These are phyloP conservation scores for Heliocybe sulcata DNA, from an alignment of 1,284 basidiomycete genomes.

Conservation along the genomic window DNA sequence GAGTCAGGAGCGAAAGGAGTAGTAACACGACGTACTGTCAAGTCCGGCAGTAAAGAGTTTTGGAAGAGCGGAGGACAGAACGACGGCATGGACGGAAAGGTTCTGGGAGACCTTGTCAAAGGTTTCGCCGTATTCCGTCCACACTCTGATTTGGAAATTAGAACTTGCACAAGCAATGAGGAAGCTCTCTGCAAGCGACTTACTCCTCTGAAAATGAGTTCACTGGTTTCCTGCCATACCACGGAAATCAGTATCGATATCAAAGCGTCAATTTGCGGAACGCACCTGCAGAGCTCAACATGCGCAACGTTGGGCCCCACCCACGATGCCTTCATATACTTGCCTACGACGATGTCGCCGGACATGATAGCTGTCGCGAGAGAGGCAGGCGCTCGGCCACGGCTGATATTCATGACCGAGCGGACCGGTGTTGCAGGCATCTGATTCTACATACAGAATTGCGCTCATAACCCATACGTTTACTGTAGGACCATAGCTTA, in stretches of 20 bases:
- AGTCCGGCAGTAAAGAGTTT: slow-evolving; percentile 80
- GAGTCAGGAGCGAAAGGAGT: neutral
- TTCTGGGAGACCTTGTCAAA: slow-evolving; percentile 54
- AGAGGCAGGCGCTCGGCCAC: too few species aligned
- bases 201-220: slow-evolving; percentile 70
- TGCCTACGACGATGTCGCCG: neutral
- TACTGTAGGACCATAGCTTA: too few species aligned
- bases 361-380: neutral
- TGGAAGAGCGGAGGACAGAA: slow-evolving; percentile 62
- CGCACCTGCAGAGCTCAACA: slow-evolving; percentile 1
- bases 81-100: slow-evolving; percentile 58
- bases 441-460: too few species aligned
- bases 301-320: neutral
- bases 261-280: neutral
- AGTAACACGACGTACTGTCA: slow-evolving; percentile 46
- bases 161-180: neutral
- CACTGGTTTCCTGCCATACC: slow-evolving; percentile 48
- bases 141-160: slow-evolving; percentile 44
- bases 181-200: slow-evolving; percentile 10
- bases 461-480: too few species aligned
- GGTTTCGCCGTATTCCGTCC: slow-evolving; percentile 58
- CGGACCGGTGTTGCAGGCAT: too few species aligned
- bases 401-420: too few species aligned
- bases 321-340: neutral
- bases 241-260: neutral